Conservation (phyloP, 805 yeast genomes). For the Kazachstania kunashirensis region DNA sequence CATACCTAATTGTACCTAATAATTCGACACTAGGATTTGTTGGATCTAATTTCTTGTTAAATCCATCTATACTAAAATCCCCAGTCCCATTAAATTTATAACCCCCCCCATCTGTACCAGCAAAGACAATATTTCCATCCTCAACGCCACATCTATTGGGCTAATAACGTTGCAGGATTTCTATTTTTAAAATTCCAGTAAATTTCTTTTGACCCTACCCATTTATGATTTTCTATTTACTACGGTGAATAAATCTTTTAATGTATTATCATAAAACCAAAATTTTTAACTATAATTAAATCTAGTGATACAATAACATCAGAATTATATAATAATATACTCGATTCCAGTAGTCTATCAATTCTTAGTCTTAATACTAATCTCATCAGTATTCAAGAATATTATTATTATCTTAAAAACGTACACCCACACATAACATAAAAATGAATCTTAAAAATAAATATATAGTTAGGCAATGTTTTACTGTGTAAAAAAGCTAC, state of each 20-base stretch:
- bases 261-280: no score
- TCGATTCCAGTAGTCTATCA: no score
- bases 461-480: no score
- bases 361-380: no score
- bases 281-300: no score
- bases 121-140: conserved; percentile 41
- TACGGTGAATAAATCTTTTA: conserved; percentile 7
- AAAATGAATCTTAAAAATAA: no score
- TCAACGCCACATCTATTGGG: conserved; percentile 80
- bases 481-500: no score
- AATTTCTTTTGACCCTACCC: conserved; percentile 14
- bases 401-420: no score
- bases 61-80: conserved; percentile 14
- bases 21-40: conserved; percentile 43
- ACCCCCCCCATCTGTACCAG: conserved; percentile 56
- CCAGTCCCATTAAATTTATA: conserved; percentile 41
- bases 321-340: no score
- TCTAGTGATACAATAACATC: conserved; percentile 59
- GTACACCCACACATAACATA: no score
- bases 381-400: no score
- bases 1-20: conserved; percentile 47
- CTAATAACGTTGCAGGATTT: conserved; percentile 37
- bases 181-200: conserved; percentile 23
- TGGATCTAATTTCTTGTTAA: conserved; percentile 25
- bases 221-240: conserved; percentile 11